Percentiles rank a stretch among this genome's conserved stretches.
Evolutionary conservation across 495 filamentous ascomycete species (phyloP).

Genomic region (Talaromyces adpressus): DNA sequence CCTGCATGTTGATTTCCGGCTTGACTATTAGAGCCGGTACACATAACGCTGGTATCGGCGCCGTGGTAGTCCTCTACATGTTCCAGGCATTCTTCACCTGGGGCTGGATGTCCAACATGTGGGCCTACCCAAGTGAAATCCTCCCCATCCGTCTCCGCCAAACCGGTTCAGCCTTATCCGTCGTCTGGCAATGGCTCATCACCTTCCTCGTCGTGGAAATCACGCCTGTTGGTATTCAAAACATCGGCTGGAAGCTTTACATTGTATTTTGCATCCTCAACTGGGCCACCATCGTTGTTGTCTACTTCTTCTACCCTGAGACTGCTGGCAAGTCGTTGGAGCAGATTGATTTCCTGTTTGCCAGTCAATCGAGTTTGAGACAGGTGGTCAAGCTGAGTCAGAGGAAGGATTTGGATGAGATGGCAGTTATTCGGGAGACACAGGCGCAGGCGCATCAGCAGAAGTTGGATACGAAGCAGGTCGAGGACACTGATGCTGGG

Average conservation of each 20-base stretch:
- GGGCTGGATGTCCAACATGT: slow-evolving; percentile 48
- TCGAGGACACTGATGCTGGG: background rate
- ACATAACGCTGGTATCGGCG: slow-evolving; percentile 2
- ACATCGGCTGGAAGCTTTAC: slow-evolving; percentile 11
- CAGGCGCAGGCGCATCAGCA: slow-evolving; percentile 9
- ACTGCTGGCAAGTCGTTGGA: slow-evolving; percentile 35
- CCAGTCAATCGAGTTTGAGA: slow-evolving; percentile 7
- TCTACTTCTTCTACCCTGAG: slow-evolving; percentile 36
- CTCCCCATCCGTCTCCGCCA: slow-evolving; percentile 59
- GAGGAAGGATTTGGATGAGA: slow-evolving; percentile 6
- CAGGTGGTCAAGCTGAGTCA: slow-evolving; percentile 7
- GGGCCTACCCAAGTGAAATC: slow-evolving; percentile 64
- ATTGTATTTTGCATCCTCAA: slow-evolving; percentile 11
- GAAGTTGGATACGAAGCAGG: slow-evolving; percentile 2
- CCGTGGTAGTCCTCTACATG: slow-evolving; percentile 7
- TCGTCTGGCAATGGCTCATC: slow-evolving; percentile 24
- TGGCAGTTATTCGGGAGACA: slow-evolving; percentile 7
- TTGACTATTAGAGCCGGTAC: slow-evolving; percentile 4
- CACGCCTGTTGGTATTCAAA: slow-evolving; percentile 21
- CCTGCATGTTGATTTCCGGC: slow-evolving; percentile 13
- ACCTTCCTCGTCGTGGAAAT: slow-evolving; percentile 26
- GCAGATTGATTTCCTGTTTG: slow-evolving; percentile 36
- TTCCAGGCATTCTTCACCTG: slow-evolving; percentile 40
- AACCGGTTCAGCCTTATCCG: slow-evolving; percentile 39
- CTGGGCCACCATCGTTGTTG: slow-evolving; percentile 19